phyloP scores from a whole-genome alignment of 805 yeast genomes.

The Starmerella bacillaris region DNA sequence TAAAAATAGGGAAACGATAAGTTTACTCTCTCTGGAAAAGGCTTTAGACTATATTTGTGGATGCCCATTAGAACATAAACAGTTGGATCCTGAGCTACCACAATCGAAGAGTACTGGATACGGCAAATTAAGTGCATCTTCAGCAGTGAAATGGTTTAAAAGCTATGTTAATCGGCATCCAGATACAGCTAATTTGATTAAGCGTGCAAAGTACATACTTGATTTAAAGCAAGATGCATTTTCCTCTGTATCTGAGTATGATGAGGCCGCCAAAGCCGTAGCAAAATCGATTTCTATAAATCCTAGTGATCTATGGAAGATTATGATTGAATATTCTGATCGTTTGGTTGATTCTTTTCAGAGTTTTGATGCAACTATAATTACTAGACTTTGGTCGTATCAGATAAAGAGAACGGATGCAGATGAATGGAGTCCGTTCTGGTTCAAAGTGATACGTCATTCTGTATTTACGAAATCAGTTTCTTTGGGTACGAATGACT shows the following conservation, averaged over 20 bases:
- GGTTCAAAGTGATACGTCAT: too few species aligned
- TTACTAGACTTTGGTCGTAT: not conserved
- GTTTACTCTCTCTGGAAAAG: not conserved
- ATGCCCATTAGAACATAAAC: not conserved
- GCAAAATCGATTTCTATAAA: not conserved
- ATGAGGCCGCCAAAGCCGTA: not conserved
- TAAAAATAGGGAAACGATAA: too few species aligned
- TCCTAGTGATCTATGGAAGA: not conserved
- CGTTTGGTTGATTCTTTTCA: not conserved
- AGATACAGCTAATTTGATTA: not conserved
- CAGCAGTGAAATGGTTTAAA: constrained; percentile 5
- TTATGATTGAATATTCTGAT: not conserved
- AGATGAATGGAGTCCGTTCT: not conserved
- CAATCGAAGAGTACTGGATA: constrained; percentile 5
- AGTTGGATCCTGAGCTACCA: constrained; percentile 1
- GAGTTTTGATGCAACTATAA: not conserved
- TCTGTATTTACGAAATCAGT: too few species aligned
- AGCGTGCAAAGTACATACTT: not conserved
- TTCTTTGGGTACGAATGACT: too few species aligned
- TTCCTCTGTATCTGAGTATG: not conserved
- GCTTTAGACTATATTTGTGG: constrained; percentile 6
- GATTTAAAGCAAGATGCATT: not conserved
- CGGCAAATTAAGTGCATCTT: constrained; percentile 3
- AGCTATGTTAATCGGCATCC: not conserved
- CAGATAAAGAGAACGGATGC: not conserved